These are phyloP conservation scores for Nigrospora sphaerica DNA, from an alignment of 2,329 filamentous ascomycete genomes.

Conservation along the genomic window DNA sequence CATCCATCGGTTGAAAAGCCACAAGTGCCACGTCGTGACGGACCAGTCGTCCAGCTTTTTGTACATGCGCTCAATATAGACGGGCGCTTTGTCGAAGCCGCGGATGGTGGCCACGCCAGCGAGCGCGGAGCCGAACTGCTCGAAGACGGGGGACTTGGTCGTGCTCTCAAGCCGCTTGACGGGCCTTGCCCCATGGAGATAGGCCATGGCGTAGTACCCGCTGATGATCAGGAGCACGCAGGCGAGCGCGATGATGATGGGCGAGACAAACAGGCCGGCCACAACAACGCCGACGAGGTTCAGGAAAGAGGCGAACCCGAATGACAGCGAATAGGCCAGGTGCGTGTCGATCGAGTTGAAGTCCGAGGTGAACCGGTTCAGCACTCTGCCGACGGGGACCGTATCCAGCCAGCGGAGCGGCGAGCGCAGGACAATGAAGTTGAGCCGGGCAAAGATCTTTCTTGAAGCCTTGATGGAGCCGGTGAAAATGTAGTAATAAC, in stretches of 20 bases:
- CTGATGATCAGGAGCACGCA: constrained; percentile 49
- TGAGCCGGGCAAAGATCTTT: constrained; percentile 58
- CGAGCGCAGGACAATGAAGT: constrained; percentile 60
- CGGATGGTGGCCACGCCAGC: constrained; percentile 69
- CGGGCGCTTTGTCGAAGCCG: constrained; percentile 61
- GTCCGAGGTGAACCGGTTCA: constrained; percentile 74
- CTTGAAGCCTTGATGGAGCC: constrained; percentile 65
- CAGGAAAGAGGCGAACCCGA: constrained; percentile 53
- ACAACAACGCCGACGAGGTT: constrained; percentile 58
- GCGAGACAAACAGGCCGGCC: constrained; percentile 62
- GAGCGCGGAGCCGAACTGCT: constrained; percentile 69
- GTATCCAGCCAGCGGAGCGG: constrained; percentile 78
- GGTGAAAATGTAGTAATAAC: constrained; percentile 56
- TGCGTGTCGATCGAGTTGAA: constrained; percentile 67
- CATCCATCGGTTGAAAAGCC: constrained; percentile 73
- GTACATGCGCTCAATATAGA: constrained; percentile 66
- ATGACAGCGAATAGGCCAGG: constrained; percentile 55
- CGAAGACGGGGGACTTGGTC: constrained; percentile 72
- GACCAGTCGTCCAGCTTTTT: constrained; percentile 60
- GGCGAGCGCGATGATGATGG: constrained; percentile 57
- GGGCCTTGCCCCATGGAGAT: constrained; percentile 65
- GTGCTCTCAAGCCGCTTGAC: constrained; percentile 72
- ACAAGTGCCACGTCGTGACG: constrained; percentile 59
- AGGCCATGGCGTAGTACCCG: constrained; percentile 51
- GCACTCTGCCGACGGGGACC: constrained; percentile 66